phyloP scores from a whole-genome alignment of 176 grass and related monocot species.

The Oryza punctata region DNA sequence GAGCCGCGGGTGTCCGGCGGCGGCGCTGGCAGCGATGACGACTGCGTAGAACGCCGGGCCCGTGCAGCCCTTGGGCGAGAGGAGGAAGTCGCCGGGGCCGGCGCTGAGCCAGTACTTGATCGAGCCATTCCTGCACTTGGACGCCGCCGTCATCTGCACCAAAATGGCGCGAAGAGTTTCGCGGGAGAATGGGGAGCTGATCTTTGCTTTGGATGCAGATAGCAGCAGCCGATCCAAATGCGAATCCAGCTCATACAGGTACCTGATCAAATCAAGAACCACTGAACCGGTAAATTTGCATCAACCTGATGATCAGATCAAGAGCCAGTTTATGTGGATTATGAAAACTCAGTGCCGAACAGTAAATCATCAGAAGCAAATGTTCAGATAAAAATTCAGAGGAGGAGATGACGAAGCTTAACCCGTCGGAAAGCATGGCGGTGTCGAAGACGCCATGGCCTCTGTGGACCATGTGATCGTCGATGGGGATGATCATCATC shows the following conservation, averaged over 20 bases:
- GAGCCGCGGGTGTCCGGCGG: constrained; percentile 23
- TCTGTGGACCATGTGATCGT: constrained; percentile 82
- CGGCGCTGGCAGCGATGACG: constrained; percentile 34
- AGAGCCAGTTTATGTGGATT: neutral
- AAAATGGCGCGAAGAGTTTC: constrained; percentile 46
- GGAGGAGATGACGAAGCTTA: neutral
- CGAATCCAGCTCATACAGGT: constrained; percentile 60
- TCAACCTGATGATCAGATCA: neutral
- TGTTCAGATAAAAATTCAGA: neutral
- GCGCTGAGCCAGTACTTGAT: constrained; percentile 59
- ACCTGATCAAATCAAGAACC: constrained; percentile 9
- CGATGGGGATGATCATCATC: constrained; percentile 68
- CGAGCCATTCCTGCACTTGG: constrained; percentile 59
- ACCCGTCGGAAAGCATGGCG: constrained; percentile 58
- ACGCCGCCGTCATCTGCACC: constrained; percentile 64
- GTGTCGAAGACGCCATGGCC: constrained; percentile 83
- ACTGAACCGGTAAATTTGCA: neutral
- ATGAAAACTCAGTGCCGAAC: neutral
- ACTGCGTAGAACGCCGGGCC: constrained; percentile 67
- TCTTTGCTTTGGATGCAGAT: constrained; percentile 64
- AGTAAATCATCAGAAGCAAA: neutral
- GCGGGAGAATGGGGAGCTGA: constrained; percentile 41
- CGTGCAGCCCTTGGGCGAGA: constrained; percentile 56
- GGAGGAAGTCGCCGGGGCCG: constrained; percentile 71
- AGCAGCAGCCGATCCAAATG: constrained; percentile 65